A percentile compares a stretch with the other conserved stretches of the same genome.
These are phyloP conservation scores for Myxozyma mucilagina DNA, from an alignment of 805 yeast species.

Conservation along the genomic window DNA sequence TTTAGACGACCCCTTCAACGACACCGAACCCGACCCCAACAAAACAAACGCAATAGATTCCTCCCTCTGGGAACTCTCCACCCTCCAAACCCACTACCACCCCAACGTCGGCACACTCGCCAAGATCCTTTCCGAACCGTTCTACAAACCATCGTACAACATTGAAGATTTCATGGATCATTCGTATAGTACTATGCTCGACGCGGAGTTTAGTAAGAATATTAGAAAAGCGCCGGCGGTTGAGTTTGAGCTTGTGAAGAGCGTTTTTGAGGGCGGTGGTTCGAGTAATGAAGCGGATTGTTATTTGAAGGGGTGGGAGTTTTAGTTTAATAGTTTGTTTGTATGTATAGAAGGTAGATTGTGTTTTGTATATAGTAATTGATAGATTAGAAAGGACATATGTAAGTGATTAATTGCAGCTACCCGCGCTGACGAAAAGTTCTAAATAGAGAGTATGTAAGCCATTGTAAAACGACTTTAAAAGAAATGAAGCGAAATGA, in stretches of 20 bases:
- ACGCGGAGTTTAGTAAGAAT: slow-evolving; percentile 47
- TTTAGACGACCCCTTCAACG: slow-evolving; percentile 63
- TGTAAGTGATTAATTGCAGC: no score
- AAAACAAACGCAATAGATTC: slow-evolving; percentile 77
- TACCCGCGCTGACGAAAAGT: not conserved
- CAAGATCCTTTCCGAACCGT: slow-evolving; percentile 83
- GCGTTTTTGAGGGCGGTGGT: slow-evolving; percentile 40
- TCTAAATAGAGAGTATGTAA: no score
- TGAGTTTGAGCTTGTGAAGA: slow-evolving; percentile 58
- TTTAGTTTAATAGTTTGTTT: not conserved
- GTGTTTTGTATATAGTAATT: no score
- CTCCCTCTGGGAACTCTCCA: slow-evolving; percentile 88
- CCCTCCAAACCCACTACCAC: slow-evolving; percentile 81
- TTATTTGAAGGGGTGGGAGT: slow-evolving; percentile 17
- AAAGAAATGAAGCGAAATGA: no score
- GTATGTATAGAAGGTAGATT: no score
- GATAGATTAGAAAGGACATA: no score
- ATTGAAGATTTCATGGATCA: slow-evolving; percentile 95
- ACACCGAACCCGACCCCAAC: slow-evolving; percentile 68
- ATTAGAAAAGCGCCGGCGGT: slow-evolving; percentile 56
- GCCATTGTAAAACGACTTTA: no score
- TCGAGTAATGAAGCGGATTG: slow-evolving; percentile 39
- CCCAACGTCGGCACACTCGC: slow-evolving; percentile 94
- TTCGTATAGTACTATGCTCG: slow-evolving; percentile 70
- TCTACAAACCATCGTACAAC: slow-evolving; percentile 79